These are phyloP conservation scores for Aphanomyces astaci DNA, from an alignment of 352 stramenopile genomes.

Conservation along the genomic window DNA sequence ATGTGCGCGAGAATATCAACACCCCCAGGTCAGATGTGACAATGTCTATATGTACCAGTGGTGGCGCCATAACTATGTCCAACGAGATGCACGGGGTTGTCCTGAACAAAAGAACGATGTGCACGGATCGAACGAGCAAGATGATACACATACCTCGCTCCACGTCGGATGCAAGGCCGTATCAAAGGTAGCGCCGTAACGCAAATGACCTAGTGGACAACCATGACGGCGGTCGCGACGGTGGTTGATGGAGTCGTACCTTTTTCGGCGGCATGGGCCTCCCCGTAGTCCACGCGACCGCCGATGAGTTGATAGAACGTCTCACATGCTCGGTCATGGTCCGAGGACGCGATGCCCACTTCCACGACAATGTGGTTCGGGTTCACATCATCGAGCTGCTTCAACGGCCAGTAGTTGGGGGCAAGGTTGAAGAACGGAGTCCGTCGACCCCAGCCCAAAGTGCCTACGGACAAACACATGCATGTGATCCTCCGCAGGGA, in stretches of 20 bases:
- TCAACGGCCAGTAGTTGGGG: slow-evolving; percentile 57
- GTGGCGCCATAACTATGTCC: slow-evolving; percentile 59
- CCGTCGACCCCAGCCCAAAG: slow-evolving; percentile 38
- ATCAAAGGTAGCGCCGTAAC: slow-evolving; percentile 39
- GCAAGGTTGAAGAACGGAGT: slow-evolving; percentile 41
- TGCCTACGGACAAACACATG: not conserved
- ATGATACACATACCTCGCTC: slow-evolving; percentile 25
- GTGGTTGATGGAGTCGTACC: too few species aligned
- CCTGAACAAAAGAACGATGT: not conserved
- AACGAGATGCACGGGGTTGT: slow-evolving; percentile 49
- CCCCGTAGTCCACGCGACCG: slow-evolving; percentile 54
- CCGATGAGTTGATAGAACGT: slow-evolving; percentile 59
- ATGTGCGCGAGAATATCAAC: not conserved
- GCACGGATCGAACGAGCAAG: not conserved
- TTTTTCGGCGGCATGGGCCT: slow-evolving; percentile 31
- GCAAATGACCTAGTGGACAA: slow-evolving; percentile 38
- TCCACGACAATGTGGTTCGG: slow-evolving; percentile 57
- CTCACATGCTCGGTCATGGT: slow-evolving; percentile 67
- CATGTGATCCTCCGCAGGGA: too few species aligned
- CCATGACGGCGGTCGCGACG: too few species aligned
- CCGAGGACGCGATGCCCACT: slow-evolving; percentile 51
- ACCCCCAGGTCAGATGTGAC: too few species aligned
- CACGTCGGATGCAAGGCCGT: slow-evolving; percentile 33
- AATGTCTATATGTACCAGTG: too few species aligned
- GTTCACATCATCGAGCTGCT: slow-evolving; percentile 36